phyloP scores from a whole-genome alignment of 169 alveolate genomes.

The Hammondia hammondi region DNA sequence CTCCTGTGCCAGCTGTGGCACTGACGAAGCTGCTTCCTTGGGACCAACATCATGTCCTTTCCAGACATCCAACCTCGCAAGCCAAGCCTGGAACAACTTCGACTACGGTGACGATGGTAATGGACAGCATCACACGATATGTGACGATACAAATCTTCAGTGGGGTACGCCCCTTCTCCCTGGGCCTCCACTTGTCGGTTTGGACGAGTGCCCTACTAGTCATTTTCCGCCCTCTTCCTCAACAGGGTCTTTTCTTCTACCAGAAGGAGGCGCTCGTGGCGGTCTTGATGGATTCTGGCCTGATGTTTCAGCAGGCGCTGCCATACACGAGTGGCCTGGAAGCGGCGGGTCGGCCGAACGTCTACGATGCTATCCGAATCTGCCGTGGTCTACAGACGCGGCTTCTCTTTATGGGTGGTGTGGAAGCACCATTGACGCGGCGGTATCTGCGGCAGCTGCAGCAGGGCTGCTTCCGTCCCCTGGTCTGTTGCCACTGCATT shows the following conservation, averaged over 20 bases:
- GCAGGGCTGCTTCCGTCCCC: neutral
- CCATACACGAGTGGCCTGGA: neutral
- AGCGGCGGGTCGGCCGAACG: neutral
- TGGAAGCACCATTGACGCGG: neutral
- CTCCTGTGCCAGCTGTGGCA: neutral
- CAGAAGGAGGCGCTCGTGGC: neutral
- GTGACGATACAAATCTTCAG: neutral
- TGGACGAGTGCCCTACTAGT: no score
- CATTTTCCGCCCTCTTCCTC: no score
- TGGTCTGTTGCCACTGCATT: neutral
- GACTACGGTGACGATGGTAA: neutral
- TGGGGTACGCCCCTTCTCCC: neutral
- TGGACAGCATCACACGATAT: neutral
- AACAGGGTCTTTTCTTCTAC: neutral
- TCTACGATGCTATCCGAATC: neutral
- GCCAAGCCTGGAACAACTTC: neutral
- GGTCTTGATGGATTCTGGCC: neutral
- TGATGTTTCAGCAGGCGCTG: neutral
- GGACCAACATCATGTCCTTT: neutral
- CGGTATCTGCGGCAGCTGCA: neutral
- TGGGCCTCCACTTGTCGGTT: neutral
- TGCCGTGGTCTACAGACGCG: constrained; percentile 1
- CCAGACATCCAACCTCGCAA: neutral
- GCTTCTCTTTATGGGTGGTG: neutral
- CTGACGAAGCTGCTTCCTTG: neutral